Evolutionary conservation across 768 basidiomycete species (phyloP).

Genomic region (Candolleomyces eurysporus): DNA sequence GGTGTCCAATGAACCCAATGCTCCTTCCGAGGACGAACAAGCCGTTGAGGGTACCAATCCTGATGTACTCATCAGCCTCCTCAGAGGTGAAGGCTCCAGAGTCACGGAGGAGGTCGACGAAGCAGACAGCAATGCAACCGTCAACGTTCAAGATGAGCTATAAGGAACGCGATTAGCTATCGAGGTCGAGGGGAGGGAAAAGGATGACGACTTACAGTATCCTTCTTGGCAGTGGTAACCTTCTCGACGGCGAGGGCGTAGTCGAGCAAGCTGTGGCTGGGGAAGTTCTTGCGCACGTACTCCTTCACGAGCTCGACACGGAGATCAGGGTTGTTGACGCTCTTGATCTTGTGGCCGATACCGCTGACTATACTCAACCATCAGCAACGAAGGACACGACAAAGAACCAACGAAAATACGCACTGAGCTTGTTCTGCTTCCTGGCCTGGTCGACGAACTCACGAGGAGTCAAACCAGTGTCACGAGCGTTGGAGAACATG

Average conservation of each 20-base stretch:
- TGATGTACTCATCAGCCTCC: conserved; percentile 97
- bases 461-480: conserved; percentile 91
- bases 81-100: conserved; percentile 93
- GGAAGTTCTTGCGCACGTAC: conserved; percentile 95
- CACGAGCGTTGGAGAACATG: conserved; percentile 92
- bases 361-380: conserved; percentile 65
- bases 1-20: conserved; percentile 97
- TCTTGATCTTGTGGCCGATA: conserved; percentile 99
- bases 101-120: conserved; percentile 91
- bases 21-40: conserved; percentile 96
- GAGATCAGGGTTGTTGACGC: conserved; percentile 92
- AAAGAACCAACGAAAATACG: conserved; percentile 25
- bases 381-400: conserved; percentile 3
- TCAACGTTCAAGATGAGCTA: conserved; percentile 93
- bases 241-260: conserved; percentile 97
- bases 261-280: conserved; percentile 87
- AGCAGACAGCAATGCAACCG: conserved; percentile 93
- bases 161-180: too few species aligned
- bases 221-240: conserved; percentile 97
- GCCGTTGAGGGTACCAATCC: conserved; percentile 93
- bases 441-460: conserved; percentile 95
- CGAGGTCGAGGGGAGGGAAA: too few species aligned
- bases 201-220: conserved; percentile 42
- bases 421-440: conserved; percentile 92
- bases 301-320: conserved; percentile 94